A percentile compares a stretch with the other conserved stretches of the same genome.
These are phyloP conservation scores for Nymphaea colorata DNA, from an alignment of 164 flowering plant species.

Conservation along the genomic window DNA sequence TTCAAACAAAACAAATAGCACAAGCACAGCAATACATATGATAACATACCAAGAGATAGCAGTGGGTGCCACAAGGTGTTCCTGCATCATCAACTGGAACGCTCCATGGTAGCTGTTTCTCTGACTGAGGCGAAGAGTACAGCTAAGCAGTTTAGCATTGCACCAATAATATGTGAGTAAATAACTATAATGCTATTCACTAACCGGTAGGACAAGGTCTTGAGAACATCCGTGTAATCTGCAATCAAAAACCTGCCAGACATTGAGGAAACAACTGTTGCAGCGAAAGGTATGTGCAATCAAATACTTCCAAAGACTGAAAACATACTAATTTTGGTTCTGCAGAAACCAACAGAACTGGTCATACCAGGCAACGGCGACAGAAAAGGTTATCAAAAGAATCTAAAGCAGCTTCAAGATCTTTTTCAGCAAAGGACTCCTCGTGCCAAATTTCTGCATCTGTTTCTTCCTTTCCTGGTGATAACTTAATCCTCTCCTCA, in stretches of 20 bases:
- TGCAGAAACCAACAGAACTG: background rate
- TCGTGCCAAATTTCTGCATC: conserved; percentile 19
- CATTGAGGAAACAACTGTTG: background rate
- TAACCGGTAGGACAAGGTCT: conserved; percentile 92
- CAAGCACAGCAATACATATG: too few relatives aligned
- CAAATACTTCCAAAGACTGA: background rate
- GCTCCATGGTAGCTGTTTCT: conserved; percentile 65
- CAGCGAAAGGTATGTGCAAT: background rate
- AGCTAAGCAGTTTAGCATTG: background rate
- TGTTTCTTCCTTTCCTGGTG: conserved; percentile 18
- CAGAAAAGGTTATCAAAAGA: conserved; percentile 90
- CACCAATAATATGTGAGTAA: background rate
- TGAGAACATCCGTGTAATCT: conserved; percentile 98
- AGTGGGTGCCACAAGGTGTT: conserved; percentile 59
- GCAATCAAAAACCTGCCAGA: conserved; percentile 88
- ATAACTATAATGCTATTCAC: conserved; percentile 10
- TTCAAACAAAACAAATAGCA: too few relatives aligned
- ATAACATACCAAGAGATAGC: conserved; percentile 55
- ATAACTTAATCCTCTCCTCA: conserved; percentile 24
- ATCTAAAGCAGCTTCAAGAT: conserved; percentile 87
- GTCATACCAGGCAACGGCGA: conserved; percentile 72
- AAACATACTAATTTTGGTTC: background rate
- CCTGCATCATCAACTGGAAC: conserved; percentile 40
- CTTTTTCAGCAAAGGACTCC: conserved; percentile 56
- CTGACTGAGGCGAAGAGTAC: conserved; percentile 37